These are phyloP conservation scores for Plenodomus biglobosus DNA, from an alignment of 2,329 filamentous ascomycete species.

Conservation along the genomic window DNA sequence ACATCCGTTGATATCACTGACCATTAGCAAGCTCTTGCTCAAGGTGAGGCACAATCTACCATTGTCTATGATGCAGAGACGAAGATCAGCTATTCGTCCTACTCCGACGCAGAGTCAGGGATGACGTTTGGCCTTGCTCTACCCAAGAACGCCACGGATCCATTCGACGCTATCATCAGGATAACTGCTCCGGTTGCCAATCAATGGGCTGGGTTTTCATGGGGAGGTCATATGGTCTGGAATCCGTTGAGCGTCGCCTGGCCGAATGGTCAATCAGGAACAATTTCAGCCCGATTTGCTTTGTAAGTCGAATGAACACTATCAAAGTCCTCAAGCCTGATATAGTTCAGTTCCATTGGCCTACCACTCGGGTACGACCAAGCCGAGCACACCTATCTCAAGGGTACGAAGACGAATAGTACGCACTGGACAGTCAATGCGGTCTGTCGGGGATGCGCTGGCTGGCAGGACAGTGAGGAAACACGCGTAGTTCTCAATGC, in stretches of 20 bases:
- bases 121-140: slow-evolving; percentile 37
- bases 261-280: slow-evolving; percentile 31
- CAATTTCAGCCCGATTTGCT: slow-evolving; percentile 35
- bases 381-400: slow-evolving; percentile 32
- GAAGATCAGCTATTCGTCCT: slow-evolving; percentile 37
- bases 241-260: slow-evolving; percentile 38
- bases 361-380: slow-evolving; percentile 32
- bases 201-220: slow-evolving; percentile 35
- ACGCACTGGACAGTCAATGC: slow-evolving; percentile 40
- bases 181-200: slow-evolving; percentile 31
- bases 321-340: slow-evolving; percentile 16
- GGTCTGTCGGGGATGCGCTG: slow-evolving; percentile 35
- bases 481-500: slow-evolving; percentile 26
- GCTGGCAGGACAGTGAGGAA: slow-evolving; percentile 35
- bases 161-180: slow-evolving; percentile 37
- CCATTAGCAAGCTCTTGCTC: slow-evolving; percentile 24
- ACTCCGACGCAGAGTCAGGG: slow-evolving; percentile 31
- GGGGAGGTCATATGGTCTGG: slow-evolving; percentile 40
- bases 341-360: slow-evolving; percentile 23
- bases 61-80: slow-evolving; percentile 33
- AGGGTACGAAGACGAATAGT: slow-evolving; percentile 33
- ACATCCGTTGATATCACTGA: slow-evolving; percentile 7
- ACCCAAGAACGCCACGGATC: slow-evolving; percentile 30
- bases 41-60: slow-evolving; percentile 35
- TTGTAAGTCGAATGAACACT: slow-evolving; percentile 22